Evolutionary conservation across 2,329 filamentous ascomycete genomes (phyloP).

Genomic region (Aspergillus neoniger): DNA sequence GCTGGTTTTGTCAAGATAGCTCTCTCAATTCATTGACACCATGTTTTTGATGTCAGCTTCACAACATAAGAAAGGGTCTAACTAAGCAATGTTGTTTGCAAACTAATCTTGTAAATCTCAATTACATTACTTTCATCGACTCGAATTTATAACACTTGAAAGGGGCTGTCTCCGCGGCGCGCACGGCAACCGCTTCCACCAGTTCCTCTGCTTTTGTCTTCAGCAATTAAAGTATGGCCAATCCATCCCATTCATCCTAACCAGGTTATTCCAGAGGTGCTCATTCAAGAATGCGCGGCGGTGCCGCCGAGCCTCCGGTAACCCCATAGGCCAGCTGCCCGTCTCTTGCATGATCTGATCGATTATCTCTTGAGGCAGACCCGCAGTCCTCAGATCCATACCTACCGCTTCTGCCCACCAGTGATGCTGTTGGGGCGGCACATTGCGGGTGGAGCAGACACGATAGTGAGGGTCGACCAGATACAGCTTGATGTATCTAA

Average conservation of each 20-base stretch:
- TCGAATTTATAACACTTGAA: too few relatives aligned
- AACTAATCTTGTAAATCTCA: too few relatives aligned
- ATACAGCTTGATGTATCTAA: constrained; percentile 6
- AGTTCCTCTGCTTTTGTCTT: too few relatives aligned
- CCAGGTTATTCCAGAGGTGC: neutral
- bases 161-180: too few relatives aligned
- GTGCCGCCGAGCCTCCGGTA: neutral
- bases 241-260: neutral
- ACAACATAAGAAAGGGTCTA: too few relatives aligned
- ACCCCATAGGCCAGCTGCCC: neutral
- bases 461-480: constrained; percentile 13
- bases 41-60: too few relatives aligned
- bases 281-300: neutral
- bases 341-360: neutral
- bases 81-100: too few relatives aligned
- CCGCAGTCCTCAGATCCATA: neutral
- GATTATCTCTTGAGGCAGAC: neutral
- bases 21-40: too few relatives aligned
- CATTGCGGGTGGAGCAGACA: constrained; percentile 13
- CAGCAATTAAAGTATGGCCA: too few relatives aligned
- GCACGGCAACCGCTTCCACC: too few relatives aligned
- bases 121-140: too few relatives aligned
- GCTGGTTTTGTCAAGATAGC: too few relatives aligned
- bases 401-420: constrained; percentile 6
- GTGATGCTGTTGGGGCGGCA: constrained; percentile 13